These are phyloP conservation scores for Aspergillus floridensis DNA, from an alignment of 2,329 filamentous ascomycete genomes.

Conservation along the genomic window DNA sequence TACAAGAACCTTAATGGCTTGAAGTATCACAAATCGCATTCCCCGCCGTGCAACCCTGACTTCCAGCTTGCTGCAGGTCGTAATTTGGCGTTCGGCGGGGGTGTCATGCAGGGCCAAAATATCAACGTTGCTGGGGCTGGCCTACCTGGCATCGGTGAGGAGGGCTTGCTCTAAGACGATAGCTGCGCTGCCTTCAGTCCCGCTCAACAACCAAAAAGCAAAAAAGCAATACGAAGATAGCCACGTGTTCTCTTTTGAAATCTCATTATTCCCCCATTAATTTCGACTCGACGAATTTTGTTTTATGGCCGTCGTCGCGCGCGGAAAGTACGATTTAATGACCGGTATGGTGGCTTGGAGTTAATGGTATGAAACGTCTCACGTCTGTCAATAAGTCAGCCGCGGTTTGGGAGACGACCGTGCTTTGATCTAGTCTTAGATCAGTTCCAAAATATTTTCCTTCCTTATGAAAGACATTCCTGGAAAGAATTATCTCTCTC, in stretches of 20 bases:
- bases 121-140: conserved; percentile 50
- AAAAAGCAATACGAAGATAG: background rate
- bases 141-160: conserved; percentile 47
- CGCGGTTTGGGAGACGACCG: conserved; percentile 13
- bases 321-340: conserved; percentile 28
- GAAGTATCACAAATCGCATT: conserved; percentile 89
- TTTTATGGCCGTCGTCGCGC: conserved; percentile 26
- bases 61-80: conserved; percentile 55
- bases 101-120: conserved; percentile 48
- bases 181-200: background rate
- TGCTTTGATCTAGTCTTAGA: conserved; percentile 18
- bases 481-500: background rate
- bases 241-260: conserved; percentile 9
- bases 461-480: conserved; percentile 16
- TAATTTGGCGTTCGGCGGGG: conserved; percentile 39
- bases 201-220: background rate
- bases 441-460: conserved; percentile 21
- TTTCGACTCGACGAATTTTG: conserved; percentile 28
- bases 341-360: conserved; percentile 31
- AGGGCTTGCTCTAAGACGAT: conserved; percentile 35
- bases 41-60: conserved; percentile 85
- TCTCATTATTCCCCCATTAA: conserved; percentile 26
- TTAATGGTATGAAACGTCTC: conserved; percentile 21
- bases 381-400: conserved; percentile 14
- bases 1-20: conserved; percentile 99